These are phyloP conservation scores for Trichocladium uniseriatum DNA, from an alignment of 495 filamentous ascomycete species.

Conservation along the genomic window DNA sequence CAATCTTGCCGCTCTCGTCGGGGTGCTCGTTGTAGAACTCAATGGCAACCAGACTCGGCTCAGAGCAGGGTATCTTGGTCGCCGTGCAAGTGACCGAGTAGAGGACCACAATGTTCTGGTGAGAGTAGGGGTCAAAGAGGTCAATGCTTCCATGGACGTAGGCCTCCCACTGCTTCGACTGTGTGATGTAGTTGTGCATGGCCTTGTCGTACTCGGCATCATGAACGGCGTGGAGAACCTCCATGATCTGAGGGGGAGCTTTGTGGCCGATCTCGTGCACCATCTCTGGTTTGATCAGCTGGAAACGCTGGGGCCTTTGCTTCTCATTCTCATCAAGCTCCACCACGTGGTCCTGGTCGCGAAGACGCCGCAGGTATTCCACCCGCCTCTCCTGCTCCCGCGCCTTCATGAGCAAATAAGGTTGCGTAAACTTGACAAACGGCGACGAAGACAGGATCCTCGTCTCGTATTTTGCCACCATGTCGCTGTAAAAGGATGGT, in stretches of 20 bases:
- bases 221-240: slow-evolving; percentile 88
- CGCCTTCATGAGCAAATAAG: slow-evolving; percentile 83
- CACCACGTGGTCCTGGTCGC: slow-evolving; percentile 63
- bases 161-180: slow-evolving; percentile 90
- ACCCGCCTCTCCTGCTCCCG: slow-evolving; percentile 82
- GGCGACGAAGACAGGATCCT: slow-evolving; percentile 93
- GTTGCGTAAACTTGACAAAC: slow-evolving; percentile 89
- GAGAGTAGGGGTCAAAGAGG: slow-evolving; percentile 85
- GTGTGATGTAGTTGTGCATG: slow-evolving; percentile 84
- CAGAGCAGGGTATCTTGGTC: slow-evolving; percentile 84
- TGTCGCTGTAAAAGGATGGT: slow-evolving; percentile 87
- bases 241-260: slow-evolving; percentile 75
- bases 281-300: slow-evolving; percentile 90
- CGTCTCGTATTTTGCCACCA: slow-evolving; percentile 85
- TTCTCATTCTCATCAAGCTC: slow-evolving; percentile 51
- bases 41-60: slow-evolving; percentile 75
- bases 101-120: slow-evolving; percentile 92
- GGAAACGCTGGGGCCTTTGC: slow-evolving; percentile 58
- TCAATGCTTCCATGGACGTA: slow-evolving; percentile 75
- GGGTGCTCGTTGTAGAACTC: slow-evolving; percentile 90
- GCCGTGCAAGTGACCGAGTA: slow-evolving; percentile 86
- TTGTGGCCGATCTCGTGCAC: slow-evolving; percentile 69
- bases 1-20: slow-evolving; percentile 48
- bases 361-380: slow-evolving; percentile 66
- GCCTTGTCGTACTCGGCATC: slow-evolving; percentile 95